Base-by-base conservation (phyloP, 1,139 yeast species). In the Geotrichum armillariae region DNA sequence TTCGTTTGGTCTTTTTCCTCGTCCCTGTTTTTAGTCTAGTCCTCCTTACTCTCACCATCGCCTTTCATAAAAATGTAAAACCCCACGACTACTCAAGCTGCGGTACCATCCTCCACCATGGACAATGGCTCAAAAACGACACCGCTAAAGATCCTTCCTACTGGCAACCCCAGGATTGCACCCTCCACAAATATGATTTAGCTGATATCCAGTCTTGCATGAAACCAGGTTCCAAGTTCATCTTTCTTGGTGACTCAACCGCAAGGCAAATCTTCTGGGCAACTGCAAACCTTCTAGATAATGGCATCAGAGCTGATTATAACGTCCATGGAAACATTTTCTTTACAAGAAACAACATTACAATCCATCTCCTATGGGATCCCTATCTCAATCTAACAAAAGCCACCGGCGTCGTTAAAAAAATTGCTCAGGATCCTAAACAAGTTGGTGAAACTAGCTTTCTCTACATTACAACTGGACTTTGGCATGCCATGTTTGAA, bases 401-500 rank as follows among this genome's bases (percentile, higher is more conserved):
- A 4, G 18, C 36, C 11, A 9, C 16, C 12, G 45, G 29, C 17
- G n/a, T n/a, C 14, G 20, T 49, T 20, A 34, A 14, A 12, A 21
- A 25, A n/a, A 22, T 44, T 3, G 39, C 52, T 1, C 18, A 32
- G 23, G 27, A 22, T 23, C 29, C 9, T 4, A 27, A 14, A 9
- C 12, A 8, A 16, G n/a, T 8, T 37, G 41, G 7, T 16, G 34
- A 8, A 37, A 29, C 14, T 18, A 42, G 9, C 9, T 27, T 29
- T 8, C 36, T 52, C 33, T 52, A 52, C 37, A 29, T 41, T 14
- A 44, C 55, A 2, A 52, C 55, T 3, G 55, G 55, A 3, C 46
- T 52, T 12, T 52, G 55, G 55, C 55, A 52, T 35, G 37, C 52
- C 12, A 42, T 48, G 46, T 52, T 47, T 33, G 50, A 48, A 11